Evolutionary conservation across 2,329 filamentous ascomycete species (phyloP).

Genomic region (Colletotrichum sp.): DNA sequence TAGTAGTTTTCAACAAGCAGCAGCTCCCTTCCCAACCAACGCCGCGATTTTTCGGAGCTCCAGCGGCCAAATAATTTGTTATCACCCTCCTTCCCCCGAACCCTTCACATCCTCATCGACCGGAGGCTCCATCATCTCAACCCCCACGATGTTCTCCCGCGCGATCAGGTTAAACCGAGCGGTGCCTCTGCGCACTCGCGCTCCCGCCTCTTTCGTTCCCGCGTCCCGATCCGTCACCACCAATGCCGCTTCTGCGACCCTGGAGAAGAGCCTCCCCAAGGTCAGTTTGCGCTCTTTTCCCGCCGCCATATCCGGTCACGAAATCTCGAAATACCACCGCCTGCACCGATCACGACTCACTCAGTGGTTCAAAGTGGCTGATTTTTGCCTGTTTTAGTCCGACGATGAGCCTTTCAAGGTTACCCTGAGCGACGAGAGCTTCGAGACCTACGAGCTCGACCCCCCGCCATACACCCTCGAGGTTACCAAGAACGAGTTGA

Average conservation of each 20-base stretch:
- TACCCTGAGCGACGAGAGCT: conserved; percentile 95
- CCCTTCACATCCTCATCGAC: conserved; percentile 33
- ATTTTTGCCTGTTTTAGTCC: conserved; percentile 60
- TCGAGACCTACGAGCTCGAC: conserved; percentile 99
- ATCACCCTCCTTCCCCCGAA: conserved; percentile 29
- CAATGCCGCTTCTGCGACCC: conserved; percentile 89
- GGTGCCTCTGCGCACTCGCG: conserved; percentile 61
- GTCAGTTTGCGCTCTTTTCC: conserved; percentile 35
- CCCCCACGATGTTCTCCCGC: conserved; percentile 71
- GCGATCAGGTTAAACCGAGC: conserved; percentile 67
- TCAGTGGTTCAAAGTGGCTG: background rate
- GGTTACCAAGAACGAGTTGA: conserved; percentile 96
- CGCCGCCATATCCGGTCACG: background rate
- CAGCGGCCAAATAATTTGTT: conserved; percentile 34
- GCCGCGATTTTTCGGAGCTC: conserved; percentile 50
- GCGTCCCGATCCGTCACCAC: conserved; percentile 85
- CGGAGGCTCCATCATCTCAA: conserved; percentile 32
- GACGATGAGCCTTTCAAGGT: conserved; percentile 94
- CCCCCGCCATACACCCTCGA: conserved; percentile 91
- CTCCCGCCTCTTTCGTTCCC: conserved; percentile 47
- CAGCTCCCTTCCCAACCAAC: conserved; percentile 37
- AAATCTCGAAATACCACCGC: background rate
- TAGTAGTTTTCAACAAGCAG: conserved; percentile 44
- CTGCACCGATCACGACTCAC: background rate
- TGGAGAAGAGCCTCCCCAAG: conserved; percentile 73